Evolutionary conservation across 371 early-diverging fungal genomes (phyloP), one percentile per base, ranked within the genome.

Genomic region (Mucor ambiguus): DNA sequence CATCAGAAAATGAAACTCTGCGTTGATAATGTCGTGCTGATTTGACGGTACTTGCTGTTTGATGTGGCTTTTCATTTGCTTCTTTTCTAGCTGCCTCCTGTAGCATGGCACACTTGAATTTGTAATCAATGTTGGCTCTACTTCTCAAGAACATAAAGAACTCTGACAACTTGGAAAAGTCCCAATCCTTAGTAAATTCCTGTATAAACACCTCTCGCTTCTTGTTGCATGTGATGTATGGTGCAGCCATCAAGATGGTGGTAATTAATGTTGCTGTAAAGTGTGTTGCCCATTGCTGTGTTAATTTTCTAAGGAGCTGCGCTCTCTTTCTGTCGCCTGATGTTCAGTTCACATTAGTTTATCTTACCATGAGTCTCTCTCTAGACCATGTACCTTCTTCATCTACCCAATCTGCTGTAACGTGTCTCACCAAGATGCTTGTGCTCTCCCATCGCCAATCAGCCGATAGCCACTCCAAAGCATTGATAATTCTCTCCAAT

Each of bases 161-260:
- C 70, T 90, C 91, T 3, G 90, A 90, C 37, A 92, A 74, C 29
- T 89, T 86, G 55, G 89, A 90, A 77, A 92, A 92, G 71, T 90
- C 90, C 92, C 92, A 92, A 61, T 89, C 88, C 22, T 85, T 81
- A 0, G 89, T 87, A 33, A 92, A 83, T 4, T 86, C 87, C 60
- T 88, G 83, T 66, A 92, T 68, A 46, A 92, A 90, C 8, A 85
- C 72, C 33, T 89, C 89, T 35, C 86, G 81, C 57, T 86, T 81
- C 9, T 56, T 52, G 43, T 75, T 64, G 43, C 76, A 58, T 2
- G 77, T 62, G 12, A 70, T 26, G 63, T 76, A 77, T 33, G 84
- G 76, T 62, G 83, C 73, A 38, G 78, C 60, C 18, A 75, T 64
- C 44, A 81, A 64, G 43, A 81, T 68, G 61, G 80, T 71, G 54